phyloP scores from a whole-genome alignment of 306 rosid species.

The Hylodesmum podocarpum region DNA sequence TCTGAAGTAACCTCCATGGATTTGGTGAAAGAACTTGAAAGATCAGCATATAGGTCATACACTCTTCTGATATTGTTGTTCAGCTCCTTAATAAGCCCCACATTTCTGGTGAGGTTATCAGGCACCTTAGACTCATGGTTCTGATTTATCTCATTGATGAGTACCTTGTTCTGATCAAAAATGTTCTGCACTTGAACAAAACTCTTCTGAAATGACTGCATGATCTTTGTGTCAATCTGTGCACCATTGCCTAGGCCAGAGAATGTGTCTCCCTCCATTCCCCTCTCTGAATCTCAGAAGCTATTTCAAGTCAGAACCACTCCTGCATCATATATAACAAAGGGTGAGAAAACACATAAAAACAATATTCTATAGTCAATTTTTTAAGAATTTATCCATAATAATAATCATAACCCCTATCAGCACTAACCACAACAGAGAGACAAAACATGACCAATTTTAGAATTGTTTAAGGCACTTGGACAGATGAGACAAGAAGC shows the following conservation, averaged over 20 bases:
- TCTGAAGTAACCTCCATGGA: slow-evolving; percentile 87
- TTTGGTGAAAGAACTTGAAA: slow-evolving; percentile 80
- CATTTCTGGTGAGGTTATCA: slow-evolving; percentile 83
- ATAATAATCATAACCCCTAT: slow-evolving; percentile 49
- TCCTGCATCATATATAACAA: slow-evolving; percentile 47
- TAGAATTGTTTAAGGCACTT: slow-evolving; percentile 54
- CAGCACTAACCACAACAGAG: slow-evolving; percentile 50
- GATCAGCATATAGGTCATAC: slow-evolving; percentile 90
- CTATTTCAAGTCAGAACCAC: slow-evolving; percentile 43
- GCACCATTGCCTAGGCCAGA: slow-evolving; percentile 63
- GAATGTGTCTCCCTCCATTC: slow-evolving; percentile 93
- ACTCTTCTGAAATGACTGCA: slow-evolving; percentile 81
- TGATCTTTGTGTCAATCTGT: slow-evolving; percentile 67
- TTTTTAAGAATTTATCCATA: slow-evolving; percentile 26
- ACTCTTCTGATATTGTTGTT: slow-evolving; percentile 92
- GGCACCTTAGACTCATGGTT: slow-evolving; percentile 94
- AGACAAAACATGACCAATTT: slow-evolving; percentile 62
- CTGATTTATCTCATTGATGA: slow-evolving; percentile 94
- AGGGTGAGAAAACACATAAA: slow-evolving; percentile 13
- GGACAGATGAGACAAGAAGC: slow-evolving; percentile 73
- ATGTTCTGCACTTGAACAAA: slow-evolving; percentile 88
- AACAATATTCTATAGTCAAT: background rate
- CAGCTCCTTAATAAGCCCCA: slow-evolving; percentile 83
- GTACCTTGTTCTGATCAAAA: slow-evolving; percentile 85
- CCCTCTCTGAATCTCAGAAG: slow-evolving; percentile 29